Base-by-base conservation (phyloP, 257 asterid genomes). In the Solanum gandarillasii region DNA sequence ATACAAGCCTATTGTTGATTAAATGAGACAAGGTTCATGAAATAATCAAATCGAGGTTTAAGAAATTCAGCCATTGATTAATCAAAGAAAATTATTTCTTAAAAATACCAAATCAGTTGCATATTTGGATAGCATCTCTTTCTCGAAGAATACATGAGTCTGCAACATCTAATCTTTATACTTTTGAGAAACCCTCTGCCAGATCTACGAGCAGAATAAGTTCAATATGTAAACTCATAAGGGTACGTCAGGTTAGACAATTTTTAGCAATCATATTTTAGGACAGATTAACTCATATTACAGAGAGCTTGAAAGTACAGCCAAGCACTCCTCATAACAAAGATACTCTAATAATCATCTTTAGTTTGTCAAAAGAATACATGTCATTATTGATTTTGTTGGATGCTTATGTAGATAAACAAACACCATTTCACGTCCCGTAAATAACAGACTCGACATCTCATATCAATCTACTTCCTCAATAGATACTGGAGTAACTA, bases 1-100 rank as follows among this genome's bases (percentile, higher is more conserved):
- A 72, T 87, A 14, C 65, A 89, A 86, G 83, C 41, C 75, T 87
- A 83, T 31, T 71, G 58, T 68, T 72, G 82, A 86, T 39, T 72
- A 86, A 86, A 81, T 81, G 29, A 46, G 68, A 46, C 41, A 48
- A 48, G 41, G 20, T 29, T 81, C 29, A 39, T 81, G 68, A 81
- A 81, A n/a, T 29, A 81, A 81, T 81, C 70, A 82, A 82, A 16
- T 9, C 18, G 41, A 29, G 85, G 85, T 82, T 79, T 31, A 23
- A 48, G 70, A 82, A 82, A 29, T 82, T 52, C 70, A 81, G 70
- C 70, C 25, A 48, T 58, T 71, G 39, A 85, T 31, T 83, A 31
- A 91, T 86, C 89, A 87, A 41, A 74, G 29, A 48, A 85, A 72
- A 78, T 12, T 25, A 38, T 48, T 82, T 46, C 85, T 9, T 29